Conservation (phyloP, 306 rosid species). For the Elaeagnus macrophylla region DNA sequence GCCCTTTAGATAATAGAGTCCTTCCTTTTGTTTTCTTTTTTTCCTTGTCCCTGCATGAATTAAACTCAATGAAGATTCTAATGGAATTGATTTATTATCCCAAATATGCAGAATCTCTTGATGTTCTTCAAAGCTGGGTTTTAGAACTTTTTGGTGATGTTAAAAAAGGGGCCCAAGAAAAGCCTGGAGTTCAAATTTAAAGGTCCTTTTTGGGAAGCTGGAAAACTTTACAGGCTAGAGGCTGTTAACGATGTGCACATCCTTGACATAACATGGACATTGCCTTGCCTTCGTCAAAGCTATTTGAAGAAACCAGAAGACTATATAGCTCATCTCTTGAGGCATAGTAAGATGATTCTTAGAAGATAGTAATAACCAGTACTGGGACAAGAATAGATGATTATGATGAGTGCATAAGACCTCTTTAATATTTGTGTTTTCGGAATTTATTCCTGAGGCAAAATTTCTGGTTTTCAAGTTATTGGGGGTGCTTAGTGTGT, state of each 20-base stretch:
- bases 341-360: constrained; percentile 64
- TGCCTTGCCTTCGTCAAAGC: constrained; percentile 64
- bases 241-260: constrained; percentile 89
- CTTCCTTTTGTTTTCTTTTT: too few relatives aligned
- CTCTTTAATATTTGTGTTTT: too few relatives aligned
- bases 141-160: constrained; percentile 64
- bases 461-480: too few relatives aligned
- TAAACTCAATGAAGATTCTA: too few relatives aligned
- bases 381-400: not conserved
- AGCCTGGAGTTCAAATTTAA: constrained; percentile 50
- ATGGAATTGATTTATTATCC: too few relatives aligned
- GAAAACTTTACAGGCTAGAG: constrained; percentile 70
- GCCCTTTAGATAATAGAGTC: too few relatives aligned
- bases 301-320: constrained; percentile 87
- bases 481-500: too few relatives aligned
- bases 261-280: constrained; percentile 74
- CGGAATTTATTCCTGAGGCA: too few relatives aligned
- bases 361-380: constrained; percentile 5
- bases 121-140: constrained; percentile 83
- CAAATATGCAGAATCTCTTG: constrained; percentile 63
- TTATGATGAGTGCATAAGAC: too few relatives aligned
- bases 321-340: constrained; percentile 91
- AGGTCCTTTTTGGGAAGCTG: constrained; percentile 75
- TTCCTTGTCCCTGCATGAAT: too few relatives aligned
- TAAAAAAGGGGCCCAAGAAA: constrained; percentile 49